Evolutionary conservation across 805 yeast species (phyloP).

Genomic region (Nakazawaea holstii): DNA sequence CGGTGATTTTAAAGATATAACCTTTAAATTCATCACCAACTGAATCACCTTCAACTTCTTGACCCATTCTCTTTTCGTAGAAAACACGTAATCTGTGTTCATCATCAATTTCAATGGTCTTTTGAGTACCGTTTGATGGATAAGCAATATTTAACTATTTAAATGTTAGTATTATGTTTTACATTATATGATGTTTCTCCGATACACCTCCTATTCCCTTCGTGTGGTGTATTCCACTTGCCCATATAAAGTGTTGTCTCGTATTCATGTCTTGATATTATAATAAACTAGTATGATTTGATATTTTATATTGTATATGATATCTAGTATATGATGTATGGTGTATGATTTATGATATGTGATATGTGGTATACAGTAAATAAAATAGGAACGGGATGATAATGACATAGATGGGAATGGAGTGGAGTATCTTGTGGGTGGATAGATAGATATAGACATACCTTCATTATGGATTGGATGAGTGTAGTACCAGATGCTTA

Average conservation of each 20-base stretch:
- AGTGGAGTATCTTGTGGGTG: neutral
- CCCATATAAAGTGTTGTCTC: too few relatives aligned
- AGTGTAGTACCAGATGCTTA: too few relatives aligned
- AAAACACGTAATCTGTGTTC: slow-evolving; percentile 98
- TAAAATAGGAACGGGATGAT: neutral
- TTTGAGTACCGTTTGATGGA: slow-evolving; percentile 99
- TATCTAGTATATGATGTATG: too few relatives aligned
- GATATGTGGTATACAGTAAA: too few relatives aligned
- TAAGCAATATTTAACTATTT: slow-evolving; percentile 93
- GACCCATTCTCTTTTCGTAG: slow-evolving; percentile 99
- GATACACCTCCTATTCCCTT: too few relatives aligned
- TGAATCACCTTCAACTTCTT: slow-evolving; percentile 98
- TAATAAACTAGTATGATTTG: too few relatives aligned
- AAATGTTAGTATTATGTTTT: slow-evolving; percentile 16
- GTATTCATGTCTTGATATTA: too few relatives aligned
- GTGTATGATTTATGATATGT: too few relatives aligned
- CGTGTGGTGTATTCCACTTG: too few relatives aligned
- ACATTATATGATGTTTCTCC: too few relatives aligned
- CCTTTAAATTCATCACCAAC: slow-evolving; percentile 99
- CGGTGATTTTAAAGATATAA: slow-evolving; percentile 96
- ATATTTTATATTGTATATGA: too few relatives aligned
- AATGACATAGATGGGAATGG: neutral
- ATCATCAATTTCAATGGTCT: slow-evolving; percentile 95
- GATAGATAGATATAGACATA: slow-evolving; percentile 1
- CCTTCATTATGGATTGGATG: slow-evolving; percentile 7